phyloP scores from a whole-genome alignment of 805 yeast genomes.

The Lachancea kluyveri region DNA sequence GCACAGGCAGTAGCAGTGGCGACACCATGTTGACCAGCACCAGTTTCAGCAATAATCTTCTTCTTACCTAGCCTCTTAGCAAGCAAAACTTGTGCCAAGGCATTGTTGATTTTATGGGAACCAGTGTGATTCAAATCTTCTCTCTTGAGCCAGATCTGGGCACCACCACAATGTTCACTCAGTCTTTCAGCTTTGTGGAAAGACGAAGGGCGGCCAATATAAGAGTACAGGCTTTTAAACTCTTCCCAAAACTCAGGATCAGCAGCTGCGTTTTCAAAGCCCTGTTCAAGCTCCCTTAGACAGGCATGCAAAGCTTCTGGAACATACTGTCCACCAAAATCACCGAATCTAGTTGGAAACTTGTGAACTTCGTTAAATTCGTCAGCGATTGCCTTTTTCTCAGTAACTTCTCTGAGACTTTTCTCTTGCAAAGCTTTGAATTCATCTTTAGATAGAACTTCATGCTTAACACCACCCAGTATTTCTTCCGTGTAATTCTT shows the following conservation, averaged over 20 bases:
- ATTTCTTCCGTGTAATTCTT: constrained; percentile 62
- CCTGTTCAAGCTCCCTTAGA: constrained; percentile 79
- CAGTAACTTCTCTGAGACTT: constrained; percentile 18
- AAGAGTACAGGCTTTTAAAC: constrained; percentile 73
- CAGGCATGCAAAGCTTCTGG: constrained; percentile 95
- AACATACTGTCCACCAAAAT: constrained; percentile 97
- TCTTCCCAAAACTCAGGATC: constrained; percentile 95
- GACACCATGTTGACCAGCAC: constrained; percentile 93
- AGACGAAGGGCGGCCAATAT: constrained; percentile 95
- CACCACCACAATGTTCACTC: constrained; percentile 88
- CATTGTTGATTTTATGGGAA: constrained; percentile 81
- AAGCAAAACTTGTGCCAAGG: constrained; percentile 72
- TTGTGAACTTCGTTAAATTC: constrained; percentile 54
- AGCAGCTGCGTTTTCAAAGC: constrained; percentile 80
- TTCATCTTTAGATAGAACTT: constrained; percentile 29
- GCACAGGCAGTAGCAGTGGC: constrained; percentile 93
- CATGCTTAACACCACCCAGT: constrained; percentile 48
- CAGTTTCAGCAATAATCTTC: constrained; percentile 81
- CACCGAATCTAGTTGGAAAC: constrained; percentile 79
- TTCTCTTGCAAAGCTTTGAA: constrained; percentile 32
- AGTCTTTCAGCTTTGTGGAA: constrained; percentile 88
- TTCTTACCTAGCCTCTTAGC: constrained; percentile 75
- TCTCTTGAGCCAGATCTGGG: constrained; percentile 95
- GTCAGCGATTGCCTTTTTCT: constrained; percentile 17
- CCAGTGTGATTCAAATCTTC: constrained; percentile 93